Evolutionary conservation across 495 filamentous ascomycete species (phyloP), one percentile per base, ranked within the genome.

Genomic region (Bombardia bombarda): DNA sequence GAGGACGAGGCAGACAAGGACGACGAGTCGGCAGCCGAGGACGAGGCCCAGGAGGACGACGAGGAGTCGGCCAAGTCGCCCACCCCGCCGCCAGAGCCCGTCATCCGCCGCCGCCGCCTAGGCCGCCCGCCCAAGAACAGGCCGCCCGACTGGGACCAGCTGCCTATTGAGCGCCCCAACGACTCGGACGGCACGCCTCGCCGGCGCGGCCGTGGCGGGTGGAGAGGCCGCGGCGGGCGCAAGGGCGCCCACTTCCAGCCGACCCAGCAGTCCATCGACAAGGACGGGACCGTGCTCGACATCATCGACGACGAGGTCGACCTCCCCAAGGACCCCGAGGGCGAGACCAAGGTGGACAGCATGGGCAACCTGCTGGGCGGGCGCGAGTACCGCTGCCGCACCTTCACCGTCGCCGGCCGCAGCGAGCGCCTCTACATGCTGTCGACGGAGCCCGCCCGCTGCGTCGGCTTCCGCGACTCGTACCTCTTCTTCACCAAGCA

Each of bases 401-500:
- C 86, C 2, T 98, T 98, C 59, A 94, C 80, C 22, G 84, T 98
- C 38, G 70, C 78, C 19, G 86, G 84, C 36, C 80, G 89, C 36
- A 86, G 80, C n/a, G 75, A 92, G 21, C 67, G 87, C 18, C 76
- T 93, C 13, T 98, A 98, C 77, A 98, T 98, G 92, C 69, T 98
- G 55, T 95, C 89, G 2, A 98, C 92, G 2, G 92, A 98, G 53
- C 92, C 92, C 4, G 92, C 92, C 17, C 79, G 92, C 43, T 98
- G 92, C 54, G 90, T 94, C 37, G 92, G 92, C 6, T 98, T 98
- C 74, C 72, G 92, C 41, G 92, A 98, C 66, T 92, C 86, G 43
- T 98, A 98, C 59, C 74, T 98, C 13, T 98, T 98, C 73, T 98
- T 98, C 72, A 90, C 90, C 52, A 95, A 94, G 59, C 90, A 96